Conservation (phyloP, 305 asterid genomes). For the Fraxinus angustifolia region DNA sequence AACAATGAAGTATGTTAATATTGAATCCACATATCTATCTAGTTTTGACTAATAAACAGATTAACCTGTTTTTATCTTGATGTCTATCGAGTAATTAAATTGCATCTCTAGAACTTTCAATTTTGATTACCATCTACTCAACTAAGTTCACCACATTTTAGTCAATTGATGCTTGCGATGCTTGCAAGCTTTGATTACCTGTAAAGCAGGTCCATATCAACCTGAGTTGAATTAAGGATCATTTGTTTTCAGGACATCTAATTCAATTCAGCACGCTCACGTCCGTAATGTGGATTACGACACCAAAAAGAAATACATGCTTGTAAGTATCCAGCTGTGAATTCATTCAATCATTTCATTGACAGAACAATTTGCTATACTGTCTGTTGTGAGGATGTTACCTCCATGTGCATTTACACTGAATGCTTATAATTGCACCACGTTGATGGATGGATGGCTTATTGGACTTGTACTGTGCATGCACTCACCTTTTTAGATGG, state of each 20-base stretch:
- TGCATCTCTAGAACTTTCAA: neutral
- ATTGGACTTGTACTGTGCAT: neutral
- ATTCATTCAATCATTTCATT: neutral
- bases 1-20: constrained; percentile 71
- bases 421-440: neutral
- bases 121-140: neutral
- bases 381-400: neutral
- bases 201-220: constrained; percentile 6
- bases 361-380: neutral
- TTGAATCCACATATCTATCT: constrained; percentile 17
- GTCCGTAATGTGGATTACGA: constrained; percentile 82
- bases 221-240: constrained; percentile 4
- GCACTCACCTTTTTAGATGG: neutral
- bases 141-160: neutral
- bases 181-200: constrained; percentile 13
- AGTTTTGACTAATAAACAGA: constrained; percentile 6
- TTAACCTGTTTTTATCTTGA: neutral
- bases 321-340: constrained; percentile 57
- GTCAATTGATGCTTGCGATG: neutral
- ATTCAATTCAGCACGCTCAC: constrained; percentile 76
- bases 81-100: neutral
- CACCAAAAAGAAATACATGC: constrained; percentile 70
- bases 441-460: neutral
- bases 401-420: neutral
- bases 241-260: constrained; percentile 61